Evolutionary conservation across 2,329 filamentous ascomycete genomes (phyloP).

Genomic region (Chrysoporthe cubensis): DNA sequence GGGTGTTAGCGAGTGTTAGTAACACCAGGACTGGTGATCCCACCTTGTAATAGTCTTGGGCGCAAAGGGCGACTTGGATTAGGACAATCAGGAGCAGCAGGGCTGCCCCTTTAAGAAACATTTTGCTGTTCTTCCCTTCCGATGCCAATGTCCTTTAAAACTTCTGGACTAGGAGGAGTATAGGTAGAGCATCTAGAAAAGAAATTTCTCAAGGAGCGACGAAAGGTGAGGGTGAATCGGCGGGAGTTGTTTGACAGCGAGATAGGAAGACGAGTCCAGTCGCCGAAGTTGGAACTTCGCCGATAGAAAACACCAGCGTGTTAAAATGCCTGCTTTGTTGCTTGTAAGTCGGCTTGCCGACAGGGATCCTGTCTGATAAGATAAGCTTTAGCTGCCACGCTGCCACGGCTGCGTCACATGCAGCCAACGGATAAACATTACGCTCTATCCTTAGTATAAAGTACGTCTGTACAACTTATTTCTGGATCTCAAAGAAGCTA

Average conservation of each 20-base stretch:
- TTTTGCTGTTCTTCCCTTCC: constrained; percentile 38
- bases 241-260: background rate
- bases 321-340: constrained; percentile 28
- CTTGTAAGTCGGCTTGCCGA: constrained; percentile 4
- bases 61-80: constrained; percentile 58
- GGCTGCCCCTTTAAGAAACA: constrained; percentile 57
- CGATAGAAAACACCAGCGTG: constrained; percentile 33
- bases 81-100: constrained; percentile 58
- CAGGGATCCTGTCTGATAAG: constrained; percentile 7
- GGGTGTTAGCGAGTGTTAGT: constrained; percentile 13
- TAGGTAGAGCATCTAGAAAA: background rate
- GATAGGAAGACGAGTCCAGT: constrained; percentile 19
- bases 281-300: constrained; percentile 12
- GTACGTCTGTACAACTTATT: background rate
- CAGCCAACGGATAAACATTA: background rate
- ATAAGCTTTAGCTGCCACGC: background rate
- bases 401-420: background rate
- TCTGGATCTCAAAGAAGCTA: too few relatives aligned
- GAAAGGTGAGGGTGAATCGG: constrained; percentile 17
- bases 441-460: background rate
- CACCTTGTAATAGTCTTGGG: constrained; percentile 79
- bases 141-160: background rate
- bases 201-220: constrained; percentile 28
- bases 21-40: constrained; percentile 22
- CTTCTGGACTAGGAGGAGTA: background rate